Evolutionary conservation across 129 eudicot genomes (phyloP), one percentile per base, ranked within the genome.

Genomic region (Oenanthe sinensis): DNA sequence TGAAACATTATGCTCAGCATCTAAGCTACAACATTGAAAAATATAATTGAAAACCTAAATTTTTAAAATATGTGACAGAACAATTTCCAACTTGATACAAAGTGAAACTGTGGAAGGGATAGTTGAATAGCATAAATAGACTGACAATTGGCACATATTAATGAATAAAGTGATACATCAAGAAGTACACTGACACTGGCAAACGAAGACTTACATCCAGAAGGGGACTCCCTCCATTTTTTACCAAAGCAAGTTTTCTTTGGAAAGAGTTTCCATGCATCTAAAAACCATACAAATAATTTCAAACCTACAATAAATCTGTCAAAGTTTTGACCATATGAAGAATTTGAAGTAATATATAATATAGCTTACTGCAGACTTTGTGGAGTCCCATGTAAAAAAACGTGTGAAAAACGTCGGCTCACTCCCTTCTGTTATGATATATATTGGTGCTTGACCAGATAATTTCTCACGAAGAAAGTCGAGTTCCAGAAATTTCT

Each of bases 231-330:
- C 90, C 96, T 68, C 95, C 98, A 24, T 87, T 80, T 81, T 89
- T 90, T 9, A 96, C 77, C 68, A 88, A 46, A n/a, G 97, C 84
- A 33, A 96, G 87, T 58, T 85, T 90, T 82, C 97, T 83, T 77
- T 92, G 87, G 87, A 88, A 96, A 60, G 99, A 96, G 85, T 92
- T 89, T 39, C 99, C 99, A 82, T 88, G 97, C 87, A 92, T 85
- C 99, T 96, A 88, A 48, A 76, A 76, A 40, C 77, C 79, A 82
- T 72, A 48, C 24, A 40, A 72, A 82, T 77, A n/a, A 8, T 48
- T 60, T 50, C 36, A 45, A 75, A 54, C 20, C 19, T 16, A 58
- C 54, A 42, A 68, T 2, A 74, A 84, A 58, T 26, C 44, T 42
- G 63, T 14, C 33, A 60, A 60, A 30, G 48, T 11, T 52, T 60